Evolutionary conservation across 129 eudicot genomes (phyloP).

Genomic region (carrot (Daucus carota)): DH1_v3.0 NC_030389.2:44291501-44292000

Average conservation of each 20-base stretch:
- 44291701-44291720: conserved; percentile 5
- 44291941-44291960: too few relatives aligned
- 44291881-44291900: not conserved
- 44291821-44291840: not conserved
- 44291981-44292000: too few relatives aligned
- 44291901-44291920: not conserved
- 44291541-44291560: not conserved
- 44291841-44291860: not conserved
- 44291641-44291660: not conserved
- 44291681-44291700: not conserved
- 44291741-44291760: not conserved
- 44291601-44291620: not conserved
- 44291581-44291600: conserved; percentile 3
- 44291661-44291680: not conserved
- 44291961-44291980: too few relatives aligned
- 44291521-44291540: not conserved
- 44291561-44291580: conserved; percentile 1
- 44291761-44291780: not conserved
- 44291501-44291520: not conserved
- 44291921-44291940: not conserved
- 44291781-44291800: not conserved
- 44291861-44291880: not conserved
- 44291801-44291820: not conserved
- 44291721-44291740: not conserved
- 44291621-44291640: not conserved